These are phyloP conservation scores for Cyclocybe aegerita DNA, from an alignment of 768 basidiomycete species.

Conservation along the genomic window DNA sequence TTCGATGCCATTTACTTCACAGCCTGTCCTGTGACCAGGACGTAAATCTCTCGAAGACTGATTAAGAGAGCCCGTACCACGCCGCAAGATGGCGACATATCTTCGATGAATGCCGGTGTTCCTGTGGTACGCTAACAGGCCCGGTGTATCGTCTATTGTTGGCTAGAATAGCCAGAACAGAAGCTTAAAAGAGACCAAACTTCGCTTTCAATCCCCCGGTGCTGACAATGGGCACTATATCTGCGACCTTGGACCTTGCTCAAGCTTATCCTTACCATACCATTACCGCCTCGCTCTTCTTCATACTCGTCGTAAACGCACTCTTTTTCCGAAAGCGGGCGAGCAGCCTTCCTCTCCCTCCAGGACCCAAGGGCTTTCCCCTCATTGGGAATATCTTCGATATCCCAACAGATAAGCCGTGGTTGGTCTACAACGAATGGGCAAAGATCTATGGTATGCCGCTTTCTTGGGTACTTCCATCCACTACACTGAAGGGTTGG, in stretches of 20 bases:
- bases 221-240: neutral
- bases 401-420: constrained; percentile 23
- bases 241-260: neutral
- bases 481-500: neutral
- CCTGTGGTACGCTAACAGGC: neutral
- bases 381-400: constrained; percentile 29
- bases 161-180: neutral
- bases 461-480: neutral
- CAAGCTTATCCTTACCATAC: neutral
- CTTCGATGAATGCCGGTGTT: neutral
- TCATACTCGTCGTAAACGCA: neutral
- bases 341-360: constrained; percentile 19
- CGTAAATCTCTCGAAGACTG: too few relatives aligned
- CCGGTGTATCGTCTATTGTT: neutral
- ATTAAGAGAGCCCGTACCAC: neutral
- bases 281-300: neutral
- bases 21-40: too few relatives aligned
- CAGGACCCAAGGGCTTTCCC: constrained; percentile 29
- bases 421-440: constrained; percentile 31
- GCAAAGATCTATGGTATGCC: constrained; percentile 27
- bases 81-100: neutral
- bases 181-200: neutral
- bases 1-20: too few relatives aligned
- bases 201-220: neutral
- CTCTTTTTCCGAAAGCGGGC: neutral